These are phyloP conservation scores for Triadica sebifera DNA, from an alignment of 345 rosid genomes.

Conservation along the genomic window DNA sequence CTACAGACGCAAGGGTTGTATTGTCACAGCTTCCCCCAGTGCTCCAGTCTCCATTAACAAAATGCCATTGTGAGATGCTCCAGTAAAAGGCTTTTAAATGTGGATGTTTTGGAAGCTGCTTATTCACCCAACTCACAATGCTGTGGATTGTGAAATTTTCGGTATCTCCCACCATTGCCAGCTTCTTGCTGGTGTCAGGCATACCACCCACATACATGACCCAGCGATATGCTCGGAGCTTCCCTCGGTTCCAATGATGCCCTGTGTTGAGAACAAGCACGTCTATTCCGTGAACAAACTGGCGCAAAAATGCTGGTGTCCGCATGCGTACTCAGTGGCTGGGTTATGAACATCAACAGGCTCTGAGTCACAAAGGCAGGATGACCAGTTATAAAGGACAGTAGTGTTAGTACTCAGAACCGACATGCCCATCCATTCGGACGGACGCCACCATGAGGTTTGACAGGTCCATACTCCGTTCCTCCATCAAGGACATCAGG, in stretches of 20 bases:
- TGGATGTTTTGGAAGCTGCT: constrained; percentile 56
- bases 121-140: constrained; percentile 62
- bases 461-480: constrained; percentile 50
- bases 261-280: constrained; percentile 80
- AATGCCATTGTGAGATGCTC: constrained; percentile 80
- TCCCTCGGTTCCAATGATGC: constrained; percentile 84
- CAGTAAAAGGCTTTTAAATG: constrained; percentile 62
- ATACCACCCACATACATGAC: constrained; percentile 63
- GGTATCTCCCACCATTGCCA: constrained; percentile 56
- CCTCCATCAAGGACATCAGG: constrained; percentile 59
- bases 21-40: constrained; percentile 84
- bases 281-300: constrained; percentile 48
- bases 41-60: constrained; percentile 80
- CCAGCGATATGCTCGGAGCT: constrained; percentile 64
- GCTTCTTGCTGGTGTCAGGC: constrained; percentile 51
- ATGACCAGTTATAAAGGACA: constrained; percentile 72
- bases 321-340: constrained; percentile 66
- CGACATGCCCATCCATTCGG: constrained; percentile 81
- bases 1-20: constrained; percentile 66
- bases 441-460: constrained; percentile 47
- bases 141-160: constrained; percentile 72
- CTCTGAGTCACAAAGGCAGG: constrained; percentile 62
- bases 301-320: constrained; percentile 65
- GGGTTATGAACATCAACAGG: constrained; percentile 52
- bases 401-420: constrained; percentile 66